These are phyloP conservation scores for Vigna reflexopilosa DNA, from an alignment of 306 rosid species.

Conservation along the genomic window DNA sequence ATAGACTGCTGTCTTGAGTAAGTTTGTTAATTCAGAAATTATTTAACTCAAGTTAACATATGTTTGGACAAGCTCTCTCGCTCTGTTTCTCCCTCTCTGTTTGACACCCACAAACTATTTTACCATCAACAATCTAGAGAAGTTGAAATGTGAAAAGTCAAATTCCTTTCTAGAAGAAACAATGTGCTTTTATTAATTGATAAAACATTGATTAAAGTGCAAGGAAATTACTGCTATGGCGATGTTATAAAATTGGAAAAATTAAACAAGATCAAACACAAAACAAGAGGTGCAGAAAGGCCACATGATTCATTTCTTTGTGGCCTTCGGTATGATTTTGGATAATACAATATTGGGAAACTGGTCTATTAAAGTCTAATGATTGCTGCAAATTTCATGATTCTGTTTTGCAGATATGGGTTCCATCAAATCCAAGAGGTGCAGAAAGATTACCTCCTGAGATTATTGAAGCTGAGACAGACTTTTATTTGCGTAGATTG, in stretches of 20 bases:
- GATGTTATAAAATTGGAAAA: slow-evolving; percentile 26
- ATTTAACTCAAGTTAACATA: slow-evolving; percentile 1
- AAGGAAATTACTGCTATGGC: slow-evolving; percentile 27
- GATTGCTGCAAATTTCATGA: slow-evolving; percentile 24
- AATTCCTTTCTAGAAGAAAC: slow-evolving; percentile 23
- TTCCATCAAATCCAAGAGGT: slow-evolving; percentile 93
- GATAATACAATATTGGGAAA: slow-evolving; percentile 26
- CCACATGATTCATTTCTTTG: slow-evolving; percentile 15
- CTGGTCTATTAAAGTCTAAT: slow-evolving; percentile 4
- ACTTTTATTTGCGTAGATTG: slow-evolving; percentile 83
- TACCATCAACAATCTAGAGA: slow-evolving; percentile 8
- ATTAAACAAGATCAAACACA: slow-evolving; percentile 22
- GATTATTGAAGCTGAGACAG: slow-evolving; percentile 82
- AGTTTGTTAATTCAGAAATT: neutral
- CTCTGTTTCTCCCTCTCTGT: neutral
- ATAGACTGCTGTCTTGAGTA: neutral
- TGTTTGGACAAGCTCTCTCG: slow-evolving; percentile 8
- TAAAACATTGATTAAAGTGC: slow-evolving; percentile 24
- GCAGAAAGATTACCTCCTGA: slow-evolving; percentile 90
- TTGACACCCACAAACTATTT: neutral
- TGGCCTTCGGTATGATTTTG: slow-evolving; percentile 22
- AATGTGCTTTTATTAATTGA: slow-evolving; percentile 18
- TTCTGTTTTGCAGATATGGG: slow-evolving; percentile 90
- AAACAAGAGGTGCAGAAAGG: slow-evolving; percentile 22
- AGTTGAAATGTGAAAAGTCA: slow-evolving; percentile 24